Conservation (phyloP, 2,329 filamentous ascomycete genomes). For the Ceratocystis cacaofunesta region DNA sequence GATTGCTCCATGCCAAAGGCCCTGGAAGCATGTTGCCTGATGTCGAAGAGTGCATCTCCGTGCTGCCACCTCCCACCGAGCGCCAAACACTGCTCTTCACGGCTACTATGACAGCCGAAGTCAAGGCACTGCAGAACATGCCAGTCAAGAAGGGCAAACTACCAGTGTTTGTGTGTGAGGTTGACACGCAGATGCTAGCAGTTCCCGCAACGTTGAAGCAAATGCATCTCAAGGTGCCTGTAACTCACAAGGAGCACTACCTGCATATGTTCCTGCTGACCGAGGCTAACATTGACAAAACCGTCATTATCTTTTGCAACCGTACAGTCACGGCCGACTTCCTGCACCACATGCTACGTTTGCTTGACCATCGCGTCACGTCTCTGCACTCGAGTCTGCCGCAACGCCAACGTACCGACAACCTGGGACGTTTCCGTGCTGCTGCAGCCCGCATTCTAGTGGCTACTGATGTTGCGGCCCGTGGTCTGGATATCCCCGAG, state of each 20-base stretch:
- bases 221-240: constrained; percentile 72
- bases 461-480: constrained; percentile 84
- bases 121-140: constrained; percentile 69
- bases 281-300: constrained; percentile 56
- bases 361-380: constrained; percentile 79
- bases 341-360: constrained; percentile 72
- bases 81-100: constrained; percentile 95
- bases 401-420: constrained; percentile 71
- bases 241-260: constrained; percentile 90
- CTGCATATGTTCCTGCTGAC: constrained; percentile 80
- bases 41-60: constrained; percentile 72
- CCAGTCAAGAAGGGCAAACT: constrained; percentile 53
- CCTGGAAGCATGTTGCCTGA: constrained; percentile 87
- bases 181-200: constrained; percentile 59
- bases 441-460: constrained; percentile 78
- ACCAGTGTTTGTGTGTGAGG: constrained; percentile 78
- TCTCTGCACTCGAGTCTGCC: constrained; percentile 77
- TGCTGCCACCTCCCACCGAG: constrained; percentile 59
- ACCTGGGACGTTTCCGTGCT: constrained; percentile 82
- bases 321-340: constrained; percentile 76
- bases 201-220: constrained; percentile 71
- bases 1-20: constrained; percentile 58
- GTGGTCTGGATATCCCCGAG: constrained; percentile 89
- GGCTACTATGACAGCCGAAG: constrained; percentile 85
- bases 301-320: constrained; percentile 89